Conservation (phyloP, 1,284 basidiomycete genomes). For the Ceratobasidium sp. region DNA sequence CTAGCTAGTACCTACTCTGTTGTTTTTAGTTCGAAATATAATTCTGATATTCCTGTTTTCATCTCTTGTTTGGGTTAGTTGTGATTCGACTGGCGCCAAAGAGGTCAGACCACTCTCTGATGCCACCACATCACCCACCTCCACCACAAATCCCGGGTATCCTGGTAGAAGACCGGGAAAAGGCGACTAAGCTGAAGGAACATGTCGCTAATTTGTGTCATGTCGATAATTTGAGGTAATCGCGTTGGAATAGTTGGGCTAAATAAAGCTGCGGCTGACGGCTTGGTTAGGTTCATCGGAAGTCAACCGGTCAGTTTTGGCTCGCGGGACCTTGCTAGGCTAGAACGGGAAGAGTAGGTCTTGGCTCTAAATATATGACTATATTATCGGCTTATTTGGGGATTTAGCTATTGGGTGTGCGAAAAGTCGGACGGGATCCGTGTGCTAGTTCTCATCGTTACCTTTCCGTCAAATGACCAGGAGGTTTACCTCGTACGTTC, state of each 20-base stretch:
- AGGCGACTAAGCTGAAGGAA: constrained; percentile 71
- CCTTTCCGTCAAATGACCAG: constrained; percentile 76
- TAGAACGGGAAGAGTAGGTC: constrained; percentile 86
- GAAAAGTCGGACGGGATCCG: constrained; percentile 99
- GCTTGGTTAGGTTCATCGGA: constrained; percentile 81
- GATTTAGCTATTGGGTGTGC: constrained; percentile 93
- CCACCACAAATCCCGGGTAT: constrained; percentile 74
- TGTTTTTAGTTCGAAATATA: constrained; percentile 58
- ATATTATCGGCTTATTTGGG: constrained; percentile 26
- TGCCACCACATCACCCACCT: constrained; percentile 44
- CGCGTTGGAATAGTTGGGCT: constrained; percentile 30
- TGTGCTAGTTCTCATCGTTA: constrained; percentile 87
- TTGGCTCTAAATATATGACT: constrained; percentile 15
- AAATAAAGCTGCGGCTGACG: constrained; percentile 18
- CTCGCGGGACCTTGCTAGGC: constrained; percentile 73
- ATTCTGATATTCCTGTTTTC: constrained; percentile 53
- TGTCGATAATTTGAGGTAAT: constrained; percentile 69
- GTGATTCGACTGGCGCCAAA: background rate
- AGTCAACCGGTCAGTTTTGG: constrained; percentile 94
- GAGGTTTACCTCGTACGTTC: constrained; percentile 81
- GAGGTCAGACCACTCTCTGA: background rate
- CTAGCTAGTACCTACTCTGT: background rate
- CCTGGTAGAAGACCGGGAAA: constrained; percentile 65
- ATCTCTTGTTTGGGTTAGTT: constrained; percentile 1
- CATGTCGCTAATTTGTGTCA: constrained; percentile 76